Base-by-base conservation (phyloP, 345 rosid species). In the Populus ilicifolia region DNA sequence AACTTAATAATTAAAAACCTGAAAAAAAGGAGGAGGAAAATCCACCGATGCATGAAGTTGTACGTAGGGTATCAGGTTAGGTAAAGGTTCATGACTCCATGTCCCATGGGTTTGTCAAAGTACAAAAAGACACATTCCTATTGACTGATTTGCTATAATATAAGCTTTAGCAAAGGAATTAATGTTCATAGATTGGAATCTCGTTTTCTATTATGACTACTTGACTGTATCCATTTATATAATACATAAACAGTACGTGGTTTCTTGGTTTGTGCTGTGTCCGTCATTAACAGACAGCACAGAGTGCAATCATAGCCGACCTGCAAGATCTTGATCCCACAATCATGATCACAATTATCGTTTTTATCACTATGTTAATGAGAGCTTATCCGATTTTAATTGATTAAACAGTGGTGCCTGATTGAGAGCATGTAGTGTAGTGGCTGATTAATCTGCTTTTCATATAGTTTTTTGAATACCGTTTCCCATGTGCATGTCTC, bases 231-330 rank as follows among this genome's bases (percentile, higher is more conserved):
- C 38, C 17, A 2, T 12, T 30, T 36, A 17, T 35, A 67, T 35
- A 13, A 44, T 67, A 67, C 41, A 17, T 67, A 75, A 72, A 73
- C 78, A 70, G 11, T 39, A 39, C 27, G 68, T 43, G 75, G 87
- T 69, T 80, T 80, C 83, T 78, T 79, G 81, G 86, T 87, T 81
- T 86, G 83, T 87, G 85, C 56, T 81, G 79, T 90, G 95, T 89
- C 89, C 80, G 81, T 72, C 74, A 87, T 81, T 71, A 84, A 80
- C 81, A 80, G 90, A 87, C 92, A 85, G 62, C 50, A 75, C 80
- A 83, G 89, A 78, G 89, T 91, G 87, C 83, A 87, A 89, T 89
- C 88, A 85, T 83, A 89, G 97, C 95, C 87, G 89, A 85, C 84
- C 84, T 87, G 86, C 84, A 71, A 86, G 89, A 85, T 85, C 86